Base-by-base conservation (phyloP, 2,329 filamentous ascomycete species). In the Fusarium domesticum region DNA sequence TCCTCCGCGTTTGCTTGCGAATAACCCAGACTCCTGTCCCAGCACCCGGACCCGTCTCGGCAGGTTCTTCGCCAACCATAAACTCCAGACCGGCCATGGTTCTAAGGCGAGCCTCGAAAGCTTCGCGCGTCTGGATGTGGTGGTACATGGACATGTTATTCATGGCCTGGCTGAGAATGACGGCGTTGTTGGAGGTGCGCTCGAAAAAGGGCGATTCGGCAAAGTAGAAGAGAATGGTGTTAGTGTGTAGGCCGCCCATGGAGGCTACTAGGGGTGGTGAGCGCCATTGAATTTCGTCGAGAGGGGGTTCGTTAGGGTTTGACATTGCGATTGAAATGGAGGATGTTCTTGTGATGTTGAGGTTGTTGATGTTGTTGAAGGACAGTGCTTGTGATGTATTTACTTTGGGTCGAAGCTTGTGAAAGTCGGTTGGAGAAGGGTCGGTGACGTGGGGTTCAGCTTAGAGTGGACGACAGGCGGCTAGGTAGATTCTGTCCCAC, bases 11-110 rank as follows among this genome's bases (percentile, higher is more conserved):
- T 66, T 86, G 83, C 70, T 85, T 85, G 58, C 81, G 76, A 54
- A 86, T 84, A 19, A 85, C 78, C 82, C 82, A 86, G 7, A 85
- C 80, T 19, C 81, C 82, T 0, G 81, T 84, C 35, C 81, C 82
- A 32, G 78, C 81, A n/a, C 79, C 80, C 0, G 79, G 80, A 0
- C 73, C 77, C 57, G 76, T 81, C 63, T 84, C 80, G 19, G 80
- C 79, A 1, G 81, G 81, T 53, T 83, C 79, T 59, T 84, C 77
- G 30, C 79, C 80, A 40, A 86, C 80, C 39, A 84, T 73, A 61
- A 81, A 86, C 66, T 86, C 83, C 37, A 85, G 69, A 3, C 83
- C 83, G 1, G 77, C 76, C 82, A 85, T 85, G 45, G 76, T 79
- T 53, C 73, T 75, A 28, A 86, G 67, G 16, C 78, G 78, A 10